Base-by-base conservation (phyloP, 1,284 basidiomycete genomes). In the Blastosporella zonata region DNA sequence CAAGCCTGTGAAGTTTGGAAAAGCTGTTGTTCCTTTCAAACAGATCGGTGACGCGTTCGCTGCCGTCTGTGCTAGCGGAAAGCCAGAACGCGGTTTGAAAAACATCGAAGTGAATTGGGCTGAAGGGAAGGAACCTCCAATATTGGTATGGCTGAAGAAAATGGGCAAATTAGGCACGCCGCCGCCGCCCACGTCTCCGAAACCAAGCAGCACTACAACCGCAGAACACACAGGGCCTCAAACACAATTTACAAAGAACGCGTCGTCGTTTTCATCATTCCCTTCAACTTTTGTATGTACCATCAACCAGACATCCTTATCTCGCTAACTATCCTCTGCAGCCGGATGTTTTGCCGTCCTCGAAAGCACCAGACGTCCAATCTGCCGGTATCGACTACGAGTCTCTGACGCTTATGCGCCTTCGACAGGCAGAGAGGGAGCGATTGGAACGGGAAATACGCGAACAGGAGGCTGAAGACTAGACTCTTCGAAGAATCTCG, bases 341-440 rank as follows among this genome's bases (percentile, higher is more conserved):
- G 68, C 67, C 65, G 27, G 64, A 67, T 39, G 46, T 51, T 27
- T 55, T 47, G 39, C 25, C 49, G 12, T 46, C 59, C 25, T 47
- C 59, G 44, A 70, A 61, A 22, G 41, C 62, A 6, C 55, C 68
- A 18, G 57, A 63, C 37, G 40, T 66, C 0, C 60, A 59, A 6
- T 57, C 65, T 7, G 58, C 70, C 2, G 81, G 79, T 0, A 59
- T 87, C 17, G 87, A 93, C 58, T 92, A 84, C 49, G 91, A 93
- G 66, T 84, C 86, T 12, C 65, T 91, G 46, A 93, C 90, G 1
- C 72, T 94, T 34, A 79, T 93, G 73, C 78, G 87, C 5, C 76
- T 93, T 67, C 75, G 90, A 25, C 88, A 93, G 62, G 83, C 88
- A 2, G 89, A 90, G 61, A 74, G 84, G 28, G 87, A 84, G 53